Evolutionary conservation across 2,329 filamentous ascomycete species (phyloP).

Genomic region (Ilyonectria sp.): DNA sequence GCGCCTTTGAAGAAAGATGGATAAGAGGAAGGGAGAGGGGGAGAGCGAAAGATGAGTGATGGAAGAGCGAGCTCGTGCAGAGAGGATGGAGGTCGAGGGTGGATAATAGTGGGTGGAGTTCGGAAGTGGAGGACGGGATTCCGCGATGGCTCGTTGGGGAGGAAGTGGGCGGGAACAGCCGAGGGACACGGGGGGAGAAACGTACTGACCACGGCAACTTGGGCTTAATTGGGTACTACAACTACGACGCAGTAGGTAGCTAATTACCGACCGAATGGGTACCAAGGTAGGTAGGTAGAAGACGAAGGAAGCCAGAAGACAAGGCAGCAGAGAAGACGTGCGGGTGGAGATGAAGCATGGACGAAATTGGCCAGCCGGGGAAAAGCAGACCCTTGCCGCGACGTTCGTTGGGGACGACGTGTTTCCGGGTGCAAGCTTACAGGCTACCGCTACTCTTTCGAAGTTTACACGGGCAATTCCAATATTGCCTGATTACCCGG

Average conservation of each 20-base stretch:
- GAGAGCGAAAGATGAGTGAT: slow-evolving; percentile 27
- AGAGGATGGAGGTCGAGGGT: slow-evolving; percentile 23
- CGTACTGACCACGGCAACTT: slow-evolving; percentile 4
- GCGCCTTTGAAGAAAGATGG: slow-evolving; percentile 21
- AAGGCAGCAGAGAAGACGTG: slow-evolving; percentile 28
- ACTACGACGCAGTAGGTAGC: neutral
- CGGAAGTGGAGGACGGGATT: slow-evolving; percentile 24
- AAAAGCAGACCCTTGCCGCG: slow-evolving; percentile 33
- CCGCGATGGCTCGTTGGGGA: slow-evolving; percentile 25
- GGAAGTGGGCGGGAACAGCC: slow-evolving; percentile 13
- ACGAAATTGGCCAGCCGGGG: slow-evolving; percentile 44
- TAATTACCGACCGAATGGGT: slow-evolving; percentile 9
- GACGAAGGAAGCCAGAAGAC: slow-evolving; percentile 29
- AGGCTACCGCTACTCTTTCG: neutral
- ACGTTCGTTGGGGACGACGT: neutral
- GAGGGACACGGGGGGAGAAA: slow-evolving; percentile 16
- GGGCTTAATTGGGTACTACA: neutral
- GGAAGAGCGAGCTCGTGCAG: slow-evolving; percentile 16
- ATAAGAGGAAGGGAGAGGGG: slow-evolving; percentile 7
- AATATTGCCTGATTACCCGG: slow-evolving; percentile 3
- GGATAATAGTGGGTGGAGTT: slow-evolving; percentile 3
- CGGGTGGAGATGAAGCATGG: slow-evolving; percentile 44
- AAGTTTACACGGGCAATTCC: neutral
- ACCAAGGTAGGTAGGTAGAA: slow-evolving; percentile 12
- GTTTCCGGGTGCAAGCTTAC: slow-evolving; percentile 12